Percentiles rank a stretch among this genome's conserved stretches.
Conservation (phyloP, 148 eudicot genomes). For the Diospyros lotus region DNA sequence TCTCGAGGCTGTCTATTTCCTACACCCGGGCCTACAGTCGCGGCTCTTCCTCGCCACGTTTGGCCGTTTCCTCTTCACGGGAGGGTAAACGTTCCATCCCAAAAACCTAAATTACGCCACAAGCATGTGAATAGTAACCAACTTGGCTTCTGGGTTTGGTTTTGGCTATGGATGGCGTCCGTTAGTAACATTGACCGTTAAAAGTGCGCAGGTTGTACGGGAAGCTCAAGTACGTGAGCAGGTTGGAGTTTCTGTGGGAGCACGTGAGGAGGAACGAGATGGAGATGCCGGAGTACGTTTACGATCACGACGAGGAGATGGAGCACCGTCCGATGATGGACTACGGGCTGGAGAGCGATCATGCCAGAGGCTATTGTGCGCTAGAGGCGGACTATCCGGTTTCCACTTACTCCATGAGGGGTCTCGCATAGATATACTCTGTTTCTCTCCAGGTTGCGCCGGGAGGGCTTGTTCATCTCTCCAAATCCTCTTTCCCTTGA, state of each 20-base stretch:
- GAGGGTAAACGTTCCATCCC: constrained; percentile 25
- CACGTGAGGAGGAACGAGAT: constrained; percentile 50
- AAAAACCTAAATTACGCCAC: background rate
- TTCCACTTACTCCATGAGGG: constrained; percentile 50
- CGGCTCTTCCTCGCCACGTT: constrained; percentile 70
- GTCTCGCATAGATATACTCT: constrained; percentile 31
- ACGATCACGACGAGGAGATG: constrained; percentile 53
- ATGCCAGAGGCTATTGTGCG: constrained; percentile 38
- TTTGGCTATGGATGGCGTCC: background rate
- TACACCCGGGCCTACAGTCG: constrained; percentile 65
- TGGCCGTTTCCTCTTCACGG: constrained; percentile 55
- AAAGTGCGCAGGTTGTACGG: constrained; percentile 40
- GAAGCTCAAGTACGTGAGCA: constrained; percentile 58
- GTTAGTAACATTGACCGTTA: background rate
- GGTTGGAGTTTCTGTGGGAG: constrained; percentile 71
- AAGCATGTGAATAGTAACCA: background rate
- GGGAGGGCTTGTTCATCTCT: background rate
- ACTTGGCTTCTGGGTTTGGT: background rate
- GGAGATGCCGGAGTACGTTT: constrained; percentile 58
- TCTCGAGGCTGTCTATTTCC: constrained; percentile 51
- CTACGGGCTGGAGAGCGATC: constrained; percentile 67
- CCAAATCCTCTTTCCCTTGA: background rate
- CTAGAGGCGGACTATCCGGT: constrained; percentile 34
- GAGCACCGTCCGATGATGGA: constrained; percentile 56
- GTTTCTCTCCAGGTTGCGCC: background rate